These are phyloP conservation scores for Immersiporthe knoxdaviesiana DNA, from an alignment of 2,329 filamentous ascomycete species.

Conservation along the genomic window DNA sequence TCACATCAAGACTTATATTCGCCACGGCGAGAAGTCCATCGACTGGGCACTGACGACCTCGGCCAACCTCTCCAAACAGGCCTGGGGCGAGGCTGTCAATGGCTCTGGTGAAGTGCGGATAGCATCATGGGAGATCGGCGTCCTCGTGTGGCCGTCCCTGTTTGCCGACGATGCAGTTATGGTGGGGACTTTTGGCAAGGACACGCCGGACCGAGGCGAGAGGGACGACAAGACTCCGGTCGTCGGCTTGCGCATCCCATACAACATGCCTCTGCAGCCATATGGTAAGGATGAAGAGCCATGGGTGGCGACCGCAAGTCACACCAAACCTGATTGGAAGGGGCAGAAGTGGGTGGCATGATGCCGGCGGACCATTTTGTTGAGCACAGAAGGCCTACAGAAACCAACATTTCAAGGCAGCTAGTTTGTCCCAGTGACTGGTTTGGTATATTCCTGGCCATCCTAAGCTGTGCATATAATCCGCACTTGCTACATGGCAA, in stretches of 20 bases:
- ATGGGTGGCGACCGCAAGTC: constrained; percentile 71
- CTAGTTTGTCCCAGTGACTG: neutral
- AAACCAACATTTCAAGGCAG: neutral
- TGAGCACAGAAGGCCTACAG: neutral
- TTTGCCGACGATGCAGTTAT: constrained; percentile 58
- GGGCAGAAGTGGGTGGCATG: constrained; percentile 46
- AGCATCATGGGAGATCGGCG: constrained; percentile 82
- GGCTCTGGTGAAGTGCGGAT: constrained; percentile 66
- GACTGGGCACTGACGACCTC: constrained; percentile 88
- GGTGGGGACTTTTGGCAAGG: constrained; percentile 68
- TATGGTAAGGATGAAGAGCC: constrained; percentile 69
- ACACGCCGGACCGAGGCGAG: constrained; percentile 50
- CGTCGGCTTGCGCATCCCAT: constrained; percentile 80
- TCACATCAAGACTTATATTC: constrained; percentile 88
- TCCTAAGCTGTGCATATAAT: neutral
- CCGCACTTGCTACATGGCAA: neutral
- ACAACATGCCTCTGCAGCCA: constrained; percentile 71
- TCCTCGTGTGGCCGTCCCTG: constrained; percentile 77
- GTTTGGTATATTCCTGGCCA: neutral
- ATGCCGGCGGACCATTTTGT: neutral
- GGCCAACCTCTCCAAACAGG: constrained; percentile 90
- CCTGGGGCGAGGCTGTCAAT: constrained; percentile 73
- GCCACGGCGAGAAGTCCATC: constrained; percentile 61
- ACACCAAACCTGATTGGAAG: constrained; percentile 66
- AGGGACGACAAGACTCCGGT: constrained; percentile 40